Evolutionary conservation across 306 rosid genomes (phyloP).

Genomic region (Ceratonia siliqua): DNA sequence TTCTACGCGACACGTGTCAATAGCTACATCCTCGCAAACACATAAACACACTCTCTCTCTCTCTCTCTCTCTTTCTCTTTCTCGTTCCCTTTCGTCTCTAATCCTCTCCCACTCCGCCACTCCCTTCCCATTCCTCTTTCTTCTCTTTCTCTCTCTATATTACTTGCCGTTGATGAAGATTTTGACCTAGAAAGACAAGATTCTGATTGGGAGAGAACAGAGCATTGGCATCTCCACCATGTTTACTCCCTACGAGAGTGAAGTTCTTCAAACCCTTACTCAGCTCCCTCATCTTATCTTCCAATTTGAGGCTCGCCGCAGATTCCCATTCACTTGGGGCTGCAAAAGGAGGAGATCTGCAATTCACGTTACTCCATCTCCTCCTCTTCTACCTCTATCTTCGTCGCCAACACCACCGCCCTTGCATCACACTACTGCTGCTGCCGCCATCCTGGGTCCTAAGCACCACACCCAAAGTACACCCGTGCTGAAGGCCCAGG

Average conservation of each 20-base stretch:
- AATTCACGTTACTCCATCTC: background rate
- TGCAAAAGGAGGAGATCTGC: slow-evolving; percentile 57
- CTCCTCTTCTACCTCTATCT: background rate
- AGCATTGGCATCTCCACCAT: background rate
- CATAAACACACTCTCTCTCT: no score
- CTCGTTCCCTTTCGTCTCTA: background rate
- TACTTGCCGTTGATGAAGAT: background rate
- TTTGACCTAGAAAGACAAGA: background rate
- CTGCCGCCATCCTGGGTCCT: background rate
- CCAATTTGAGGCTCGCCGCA: background rate
- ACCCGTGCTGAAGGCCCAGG: slow-evolving; percentile 28
- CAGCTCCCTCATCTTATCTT: slow-evolving; percentile 16
- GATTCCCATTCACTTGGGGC: slow-evolving; percentile 40
- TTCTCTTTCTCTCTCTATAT: background rate
- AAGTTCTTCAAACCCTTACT: slow-evolving; percentile 36
- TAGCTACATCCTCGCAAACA: slow-evolving; percentile 1
- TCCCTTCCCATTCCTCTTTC: background rate
- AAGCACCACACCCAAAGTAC: background rate
- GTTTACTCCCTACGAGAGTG: slow-evolving; percentile 21
- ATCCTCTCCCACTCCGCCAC: background rate
- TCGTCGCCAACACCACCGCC: background rate
- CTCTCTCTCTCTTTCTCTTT: background rate
- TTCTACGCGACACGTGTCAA: slow-evolving; percentile 47
- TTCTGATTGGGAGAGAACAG: background rate
- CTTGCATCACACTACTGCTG: background rate